These are phyloP conservation scores for Phytophthora meadii DNA, from an alignment of 352 stramenopile species.

Conservation along the genomic window DNA sequence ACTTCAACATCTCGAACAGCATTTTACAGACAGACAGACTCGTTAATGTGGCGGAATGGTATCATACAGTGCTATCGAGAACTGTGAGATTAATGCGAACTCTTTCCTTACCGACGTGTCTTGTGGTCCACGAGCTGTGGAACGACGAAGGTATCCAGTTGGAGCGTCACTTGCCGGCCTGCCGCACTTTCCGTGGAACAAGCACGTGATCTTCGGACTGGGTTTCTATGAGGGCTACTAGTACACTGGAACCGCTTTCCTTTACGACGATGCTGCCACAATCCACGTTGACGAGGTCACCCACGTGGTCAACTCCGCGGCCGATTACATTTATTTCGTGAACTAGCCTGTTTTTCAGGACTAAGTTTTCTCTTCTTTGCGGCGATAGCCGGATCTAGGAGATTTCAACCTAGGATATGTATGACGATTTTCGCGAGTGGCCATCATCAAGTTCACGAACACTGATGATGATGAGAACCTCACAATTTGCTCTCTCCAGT, in stretches of 20 bases:
- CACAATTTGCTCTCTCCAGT: too few relatives aligned
- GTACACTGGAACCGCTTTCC: too few relatives aligned
- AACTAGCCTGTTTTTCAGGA: too few relatives aligned
- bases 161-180: conserved; percentile 37
- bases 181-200: conserved; percentile 43
- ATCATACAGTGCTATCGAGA: conserved; percentile 29
- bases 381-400: too few relatives aligned
- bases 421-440: too few relatives aligned
- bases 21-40: neutral
- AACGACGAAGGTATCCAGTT: conserved; percentile 23
- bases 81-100: conserved; percentile 37
- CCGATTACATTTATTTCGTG: conserved; percentile 20
- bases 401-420: too few relatives aligned
- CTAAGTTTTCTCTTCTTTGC: too few relatives aligned
- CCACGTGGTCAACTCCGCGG: neutral
- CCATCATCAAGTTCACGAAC: too few relatives aligned
- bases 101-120: conserved; percentile 27
- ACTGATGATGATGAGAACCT: too few relatives aligned
- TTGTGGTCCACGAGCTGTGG: too few relatives aligned
- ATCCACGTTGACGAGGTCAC: conserved; percentile 43
- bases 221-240: conserved; percentile 29
- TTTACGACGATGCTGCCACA: conserved; percentile 36
- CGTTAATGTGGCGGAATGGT: conserved; percentile 9
- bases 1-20: conserved; percentile 32
- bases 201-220: conserved; percentile 36